phyloP scores from a whole-genome alignment of 495 filamentous ascomycete genomes.

The Darksidea phi region DNA sequence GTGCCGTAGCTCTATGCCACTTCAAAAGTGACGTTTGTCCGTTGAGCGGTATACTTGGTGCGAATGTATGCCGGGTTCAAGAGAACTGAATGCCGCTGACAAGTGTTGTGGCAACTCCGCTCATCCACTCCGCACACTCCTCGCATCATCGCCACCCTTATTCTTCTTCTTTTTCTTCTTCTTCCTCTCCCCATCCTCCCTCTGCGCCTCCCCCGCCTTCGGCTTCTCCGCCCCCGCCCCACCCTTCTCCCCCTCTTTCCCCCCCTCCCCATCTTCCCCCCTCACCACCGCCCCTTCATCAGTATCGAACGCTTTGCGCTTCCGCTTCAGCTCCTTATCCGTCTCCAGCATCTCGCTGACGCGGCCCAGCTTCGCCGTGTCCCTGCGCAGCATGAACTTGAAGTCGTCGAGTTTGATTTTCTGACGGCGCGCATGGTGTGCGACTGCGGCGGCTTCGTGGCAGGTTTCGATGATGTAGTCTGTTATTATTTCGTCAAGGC shows the following conservation, averaged over 20 bases:
- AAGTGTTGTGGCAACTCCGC: too few species aligned
- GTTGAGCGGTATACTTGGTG: too few species aligned
- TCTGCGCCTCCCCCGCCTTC: conserved; percentile 33
- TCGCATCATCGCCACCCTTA: conserved; percentile 13
- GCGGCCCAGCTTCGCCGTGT: conserved; percentile 81
- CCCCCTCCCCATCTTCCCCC: conserved; percentile 44
- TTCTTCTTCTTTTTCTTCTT: conserved; percentile 32
- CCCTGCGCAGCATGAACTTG: conserved; percentile 83
- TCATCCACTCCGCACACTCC: conserved; percentile 21
- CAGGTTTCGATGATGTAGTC: conserved; percentile 78
- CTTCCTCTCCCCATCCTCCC: conserved; percentile 21
- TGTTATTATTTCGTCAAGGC: conserved; percentile 91
- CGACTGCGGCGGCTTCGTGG: conserved; percentile 80
- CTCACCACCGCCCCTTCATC: conserved; percentile 46
- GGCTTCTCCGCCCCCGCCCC: conserved; percentile 22
- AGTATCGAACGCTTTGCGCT: conserved; percentile 67
- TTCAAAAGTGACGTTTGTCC: too few species aligned
- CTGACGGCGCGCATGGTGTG: conserved; percentile 76
- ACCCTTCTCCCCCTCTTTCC: conserved; percentile 22
- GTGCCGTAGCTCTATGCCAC: too few species aligned
- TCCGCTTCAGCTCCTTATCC: conserved; percentile 73
- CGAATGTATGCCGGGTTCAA: too few species aligned
- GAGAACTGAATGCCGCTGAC: too few species aligned
- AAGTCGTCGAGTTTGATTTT: conserved; percentile 99
- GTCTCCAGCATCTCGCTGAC: conserved; percentile 82